Conservation (phyloP, 441 rosid species). For the Euphorbia corollata region DNA sequence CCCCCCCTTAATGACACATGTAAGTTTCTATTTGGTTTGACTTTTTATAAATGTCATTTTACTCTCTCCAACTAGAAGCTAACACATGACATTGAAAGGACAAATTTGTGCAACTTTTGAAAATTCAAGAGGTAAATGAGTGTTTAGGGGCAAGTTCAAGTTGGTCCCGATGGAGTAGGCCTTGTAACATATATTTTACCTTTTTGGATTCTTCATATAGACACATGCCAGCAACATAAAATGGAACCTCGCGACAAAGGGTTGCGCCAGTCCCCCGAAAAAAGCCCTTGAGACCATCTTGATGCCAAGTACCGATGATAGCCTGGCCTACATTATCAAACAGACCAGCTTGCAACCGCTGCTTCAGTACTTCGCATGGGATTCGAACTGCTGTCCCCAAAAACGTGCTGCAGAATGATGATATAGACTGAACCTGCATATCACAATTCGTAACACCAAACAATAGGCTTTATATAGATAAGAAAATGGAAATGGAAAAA, state of each 20-base stretch:
- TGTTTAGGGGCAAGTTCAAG: no score
- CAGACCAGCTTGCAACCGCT: constrained; percentile 87
- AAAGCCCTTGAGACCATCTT: constrained; percentile 85
- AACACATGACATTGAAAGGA: no score
- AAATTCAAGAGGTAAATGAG: no score
- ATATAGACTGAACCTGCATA: constrained; percentile 78
- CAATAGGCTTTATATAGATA: background rate
- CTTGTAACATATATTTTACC: constrained; percentile 28
- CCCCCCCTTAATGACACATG: no score
- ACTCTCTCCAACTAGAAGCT: no score
- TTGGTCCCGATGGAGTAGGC: no score
- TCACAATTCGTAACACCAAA: constrained; percentile 13
- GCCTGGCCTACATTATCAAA: constrained; percentile 90
- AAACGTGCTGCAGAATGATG: constrained; percentile 89
- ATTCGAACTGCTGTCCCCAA: constrained; percentile 92
- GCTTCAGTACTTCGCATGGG: constrained; percentile 96
- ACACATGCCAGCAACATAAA: constrained; percentile 91
- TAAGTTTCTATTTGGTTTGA: no score
- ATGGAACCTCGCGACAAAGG: constrained; percentile 91
- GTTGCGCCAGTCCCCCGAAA: constrained; percentile 98
- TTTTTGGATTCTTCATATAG: constrained; percentile 89
- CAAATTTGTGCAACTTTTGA: no score
- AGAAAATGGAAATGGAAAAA: background rate
- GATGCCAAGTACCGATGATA: constrained; percentile 80
- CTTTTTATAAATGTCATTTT: no score